Conservation (phyloP, 2,329 filamentous ascomycete species). For the Pseudogymnoascus verrucosus region DNA sequence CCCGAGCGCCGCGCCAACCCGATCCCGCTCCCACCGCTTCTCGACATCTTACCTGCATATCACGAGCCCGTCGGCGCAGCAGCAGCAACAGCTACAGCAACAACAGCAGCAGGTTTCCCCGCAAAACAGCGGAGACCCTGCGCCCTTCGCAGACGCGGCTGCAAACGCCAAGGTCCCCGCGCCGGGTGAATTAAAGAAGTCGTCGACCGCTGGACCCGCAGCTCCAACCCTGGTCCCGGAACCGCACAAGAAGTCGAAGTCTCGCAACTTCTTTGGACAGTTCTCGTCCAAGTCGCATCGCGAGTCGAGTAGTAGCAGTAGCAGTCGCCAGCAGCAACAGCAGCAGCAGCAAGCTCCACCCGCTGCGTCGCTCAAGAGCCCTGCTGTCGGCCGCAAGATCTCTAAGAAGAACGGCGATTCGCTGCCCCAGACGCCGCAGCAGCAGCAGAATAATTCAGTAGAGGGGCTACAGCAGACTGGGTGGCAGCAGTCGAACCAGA, state of each 20-base stretch:
- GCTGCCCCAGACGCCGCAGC: constrained; percentile 34
- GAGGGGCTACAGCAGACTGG: constrained; percentile 31
- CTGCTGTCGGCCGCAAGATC: constrained; percentile 43
- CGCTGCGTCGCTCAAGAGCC: constrained; percentile 29
- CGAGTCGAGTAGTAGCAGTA: neutral
- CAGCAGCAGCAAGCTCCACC: constrained; percentile 16
- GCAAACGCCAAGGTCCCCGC: constrained; percentile 22
- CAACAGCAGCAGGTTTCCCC: constrained; percentile 14
- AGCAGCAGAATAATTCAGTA: constrained; percentile 30
- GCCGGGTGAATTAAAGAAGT: neutral
- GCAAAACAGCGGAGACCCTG: neutral
- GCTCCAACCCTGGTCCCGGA: neutral
- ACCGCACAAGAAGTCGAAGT: constrained; percentile 1
- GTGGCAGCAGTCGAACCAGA: constrained; percentile 28
- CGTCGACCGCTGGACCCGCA: neutral
- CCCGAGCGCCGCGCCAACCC: constrained; percentile 17
- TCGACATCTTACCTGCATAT: constrained; percentile 15
- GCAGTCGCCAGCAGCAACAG: neutral
- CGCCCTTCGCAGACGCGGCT: constrained; percentile 17
- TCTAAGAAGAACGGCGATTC: constrained; percentile 50
- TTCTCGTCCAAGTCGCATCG: neutral
- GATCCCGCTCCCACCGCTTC: constrained; percentile 23
- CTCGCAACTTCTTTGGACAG: constrained; percentile 3
- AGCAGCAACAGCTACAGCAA: constrained; percentile 14
- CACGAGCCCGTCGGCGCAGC: constrained; percentile 7